Evolutionary conservation across 2,329 filamentous ascomycete species (phyloP), one percentile per base, ranked within the genome.

Genomic region (Colletotrichum somersetense): DNA sequence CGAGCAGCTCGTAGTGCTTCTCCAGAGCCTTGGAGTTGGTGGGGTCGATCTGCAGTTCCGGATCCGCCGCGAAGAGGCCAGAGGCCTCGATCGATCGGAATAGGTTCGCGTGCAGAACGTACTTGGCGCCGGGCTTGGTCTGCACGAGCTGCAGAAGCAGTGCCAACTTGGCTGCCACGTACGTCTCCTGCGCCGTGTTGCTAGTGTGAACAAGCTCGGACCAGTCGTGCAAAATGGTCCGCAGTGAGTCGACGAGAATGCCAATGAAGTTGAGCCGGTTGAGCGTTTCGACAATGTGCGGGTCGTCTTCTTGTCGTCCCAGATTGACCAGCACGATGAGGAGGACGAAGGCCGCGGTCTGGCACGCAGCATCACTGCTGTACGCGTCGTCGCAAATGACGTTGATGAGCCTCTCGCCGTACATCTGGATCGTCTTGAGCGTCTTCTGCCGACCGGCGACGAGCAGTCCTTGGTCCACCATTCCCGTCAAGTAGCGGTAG

Each of bases 371-470:
- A 77, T 96, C 92, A 50, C 95, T 94, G 71, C 92, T 91, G 80
- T 95, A 96, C 26, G 95, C 95, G 83, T 99, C 96, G 78, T 99
- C 96, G 79, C 95, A 98, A 55, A 98, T 87, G 35, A 94, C 91
- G 76, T 96, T 94, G 72, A 98, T 88, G 50, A 98, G 86, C 66
- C 93, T 89, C 77, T 94, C 93, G 50, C 96, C 95, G 56, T 88
- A 89, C 16, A 86, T 80, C 62, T 86, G 84, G 52, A 94, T 91
- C 5, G 92, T 90, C 80, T 93, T 94, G 75, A 97, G 88, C 1
- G 93, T 91, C 79, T 93, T 88, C 38, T 83, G 81, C 23, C 86
- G 84, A 48, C 84, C 86, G 2, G 85, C 83, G 18, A 81, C 80
- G 53, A 84, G 79, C 65, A 87, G 82, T 50, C 87, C 84, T 62